Evolutionary conservation across 83 land plant genomes (phyloP).

Genomic region (Thuja plicata): DNA sequence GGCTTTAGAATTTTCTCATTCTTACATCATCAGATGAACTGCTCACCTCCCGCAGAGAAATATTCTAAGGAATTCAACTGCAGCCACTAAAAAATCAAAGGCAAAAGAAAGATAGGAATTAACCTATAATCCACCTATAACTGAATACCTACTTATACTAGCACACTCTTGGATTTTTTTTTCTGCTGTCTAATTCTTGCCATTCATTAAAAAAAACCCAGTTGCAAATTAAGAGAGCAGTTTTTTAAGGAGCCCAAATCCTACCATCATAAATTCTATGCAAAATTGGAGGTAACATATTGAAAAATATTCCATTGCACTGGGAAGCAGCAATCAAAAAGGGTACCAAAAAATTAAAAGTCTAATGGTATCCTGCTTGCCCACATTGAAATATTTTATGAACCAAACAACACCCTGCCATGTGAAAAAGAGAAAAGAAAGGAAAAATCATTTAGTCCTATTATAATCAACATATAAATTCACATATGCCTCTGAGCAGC

Average conservation of each 20-base stretch:
- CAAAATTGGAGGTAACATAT: neutral
- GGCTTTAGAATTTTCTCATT: neutral
- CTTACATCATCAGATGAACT: neutral
- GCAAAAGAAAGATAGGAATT: neutral
- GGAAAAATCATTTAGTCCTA: constrained; percentile 6
- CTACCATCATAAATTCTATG: neutral
- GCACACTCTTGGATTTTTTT: neutral
- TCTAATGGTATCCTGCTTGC: neutral
- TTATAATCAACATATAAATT: neutral
- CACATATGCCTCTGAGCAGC: constrained; percentile 5
- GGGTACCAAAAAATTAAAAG: neutral
- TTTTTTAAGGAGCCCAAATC: neutral
- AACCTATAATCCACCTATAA: neutral
- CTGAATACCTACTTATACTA: neutral
- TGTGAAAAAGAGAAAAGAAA: constrained; percentile 12
- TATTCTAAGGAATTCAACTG: neutral
- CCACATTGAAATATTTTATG: neutral
- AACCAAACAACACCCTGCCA: neutral
- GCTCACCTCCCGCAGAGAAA: neutral
- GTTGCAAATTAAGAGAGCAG: neutral
- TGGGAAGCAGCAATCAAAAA: neutral
- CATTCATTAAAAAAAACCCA: neutral
- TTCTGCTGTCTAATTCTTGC: neutral
- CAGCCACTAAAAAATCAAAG: neutral
- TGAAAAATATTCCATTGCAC: neutral